Percentiles rank a stretch among this genome's conserved stretches.
Conservation (phyloP, 805 yeast genomes). For the Candida chauliodis region DNA sequence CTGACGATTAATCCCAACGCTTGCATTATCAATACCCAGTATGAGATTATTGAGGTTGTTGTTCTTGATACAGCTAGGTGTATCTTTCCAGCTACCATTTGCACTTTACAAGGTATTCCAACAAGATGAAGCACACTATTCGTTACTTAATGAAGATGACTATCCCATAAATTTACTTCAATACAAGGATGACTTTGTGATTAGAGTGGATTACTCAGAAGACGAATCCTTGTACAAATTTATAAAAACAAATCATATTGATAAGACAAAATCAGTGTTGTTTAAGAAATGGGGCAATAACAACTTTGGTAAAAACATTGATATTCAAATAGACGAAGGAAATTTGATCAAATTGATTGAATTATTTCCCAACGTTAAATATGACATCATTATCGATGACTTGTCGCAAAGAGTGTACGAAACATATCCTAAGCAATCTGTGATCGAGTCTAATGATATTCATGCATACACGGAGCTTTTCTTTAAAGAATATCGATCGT, state of each 20-base stretch:
- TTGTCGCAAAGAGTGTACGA: slow-evolving; percentile 55
- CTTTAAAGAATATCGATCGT: slow-evolving; percentile 65
- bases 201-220: slow-evolving; percentile 37
- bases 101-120: no score
- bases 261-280: not conserved
- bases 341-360: slow-evolving; percentile 20
- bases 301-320: slow-evolving; percentile 13
- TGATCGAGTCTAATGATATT: slow-evolving; percentile 6
- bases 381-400: slow-evolving; percentile 50
- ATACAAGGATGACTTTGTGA: slow-evolving; percentile 42
- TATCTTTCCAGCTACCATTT: slow-evolving; percentile 3
- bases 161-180: slow-evolving; percentile 39
- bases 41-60: slow-evolving; percentile 1
- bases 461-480: slow-evolving; percentile 47
- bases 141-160: not conserved
- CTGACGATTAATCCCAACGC: no score
- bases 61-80: not conserved
- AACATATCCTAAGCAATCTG: slow-evolving; percentile 40
- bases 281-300: slow-evolving; percentile 47
- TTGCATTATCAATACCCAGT: not conserved
- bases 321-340: slow-evolving; percentile 19
- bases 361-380: slow-evolving; percentile 17
- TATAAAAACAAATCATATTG: slow-evolving; percentile 11
- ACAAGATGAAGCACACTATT: not conserved
- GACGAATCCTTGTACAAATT: slow-evolving; percentile 16